phyloP scores from a whole-genome alignment of 2,329 filamentous ascomycete genomes.

The Cryphonectria carpinicola region DNA sequence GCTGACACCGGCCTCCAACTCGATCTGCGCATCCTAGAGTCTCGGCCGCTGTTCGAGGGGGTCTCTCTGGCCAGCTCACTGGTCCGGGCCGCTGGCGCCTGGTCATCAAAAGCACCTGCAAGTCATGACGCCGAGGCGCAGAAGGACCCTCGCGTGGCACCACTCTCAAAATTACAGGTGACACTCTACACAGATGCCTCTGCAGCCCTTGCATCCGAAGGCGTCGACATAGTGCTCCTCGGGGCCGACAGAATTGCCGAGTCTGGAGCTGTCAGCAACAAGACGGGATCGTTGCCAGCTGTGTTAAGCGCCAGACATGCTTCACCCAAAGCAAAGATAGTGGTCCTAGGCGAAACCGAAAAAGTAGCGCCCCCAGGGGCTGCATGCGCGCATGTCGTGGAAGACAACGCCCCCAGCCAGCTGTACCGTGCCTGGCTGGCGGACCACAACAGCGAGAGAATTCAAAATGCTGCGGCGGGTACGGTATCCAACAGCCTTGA shows the following conservation, averaged over 20 bases:
- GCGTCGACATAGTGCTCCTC: constrained; percentile 62
- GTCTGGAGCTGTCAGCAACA: constrained; percentile 66
- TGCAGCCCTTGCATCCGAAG: constrained; percentile 54
- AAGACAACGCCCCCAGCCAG: constrained; percentile 58
- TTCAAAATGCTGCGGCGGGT: constrained; percentile 32
- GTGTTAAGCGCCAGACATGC: constrained; percentile 58
- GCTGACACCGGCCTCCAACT: constrained; percentile 43
- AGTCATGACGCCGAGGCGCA: background rate
- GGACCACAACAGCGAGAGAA: constrained; percentile 32
- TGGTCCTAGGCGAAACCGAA: constrained; percentile 63
- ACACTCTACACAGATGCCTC: constrained; percentile 64
- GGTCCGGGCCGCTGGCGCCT: constrained; percentile 33
- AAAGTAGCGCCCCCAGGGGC: constrained; percentile 59
- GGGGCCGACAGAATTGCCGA: constrained; percentile 66
- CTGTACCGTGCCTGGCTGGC: constrained; percentile 52
- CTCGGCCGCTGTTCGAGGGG: constrained; percentile 68
- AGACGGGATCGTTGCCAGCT: constrained; percentile 65
- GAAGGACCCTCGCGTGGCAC: constrained; percentile 11
- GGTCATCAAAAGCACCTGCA: constrained; percentile 23
- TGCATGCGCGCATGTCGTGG: constrained; percentile 48
- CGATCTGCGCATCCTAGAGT: constrained; percentile 66
- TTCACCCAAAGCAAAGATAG: constrained; percentile 49
- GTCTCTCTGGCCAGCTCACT: constrained; percentile 56
- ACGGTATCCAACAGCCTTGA: constrained; percentile 18
- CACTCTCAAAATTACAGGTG: constrained; percentile 41